These are phyloP conservation scores for Starmerella apicola DNA, from an alignment of 805 yeast genomes.

Conservation along the genomic window DNA sequence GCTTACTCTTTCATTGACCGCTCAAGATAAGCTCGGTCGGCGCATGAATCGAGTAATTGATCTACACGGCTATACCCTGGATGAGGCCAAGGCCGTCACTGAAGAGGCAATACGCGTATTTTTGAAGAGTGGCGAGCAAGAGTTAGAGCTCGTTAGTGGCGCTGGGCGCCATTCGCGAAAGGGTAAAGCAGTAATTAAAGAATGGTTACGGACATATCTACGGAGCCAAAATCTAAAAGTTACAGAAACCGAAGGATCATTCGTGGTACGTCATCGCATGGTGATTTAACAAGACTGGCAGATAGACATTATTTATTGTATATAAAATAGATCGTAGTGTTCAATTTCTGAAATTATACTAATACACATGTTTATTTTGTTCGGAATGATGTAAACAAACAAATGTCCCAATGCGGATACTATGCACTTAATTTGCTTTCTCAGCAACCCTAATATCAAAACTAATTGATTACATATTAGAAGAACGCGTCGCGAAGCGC, in stretches of 20 bases:
- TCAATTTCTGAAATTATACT: too few relatives aligned
- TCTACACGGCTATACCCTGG: slow-evolving; percentile 15
- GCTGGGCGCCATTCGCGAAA: slow-evolving; percentile 13
- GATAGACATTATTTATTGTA: neutral
- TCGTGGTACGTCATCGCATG: slow-evolving; percentile 5
- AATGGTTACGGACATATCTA: slow-evolving; percentile 13
- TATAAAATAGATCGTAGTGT: too few relatives aligned
- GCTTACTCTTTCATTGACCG: slow-evolving; percentile 7
- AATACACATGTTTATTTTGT: too few relatives aligned
- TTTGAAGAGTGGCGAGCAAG: neutral
- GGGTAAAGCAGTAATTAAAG: slow-evolving; percentile 12
- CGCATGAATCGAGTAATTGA: slow-evolving; percentile 3
- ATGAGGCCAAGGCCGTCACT: slow-evolving; percentile 7
- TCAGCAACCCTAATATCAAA: too few relatives aligned
- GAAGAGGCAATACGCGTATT: slow-evolving; percentile 4
- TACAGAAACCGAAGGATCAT: slow-evolving; percentile 13
- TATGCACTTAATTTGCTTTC: too few relatives aligned
- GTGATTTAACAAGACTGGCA: neutral
- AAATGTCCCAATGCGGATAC: too few relatives aligned
- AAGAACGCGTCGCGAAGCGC: slow-evolving; percentile 1
- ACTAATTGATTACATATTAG: neutral
- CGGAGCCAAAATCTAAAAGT: slow-evolving; percentile 2
- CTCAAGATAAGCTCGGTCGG: neutral
- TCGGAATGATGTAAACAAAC: too few relatives aligned
- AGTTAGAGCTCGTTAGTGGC: slow-evolving; percentile 15